A percentile compares a stretch with the other conserved stretches of the same genome.
Conservation (phyloP, 139 green algal species). For the Zygnema cylindricum region DNA sequence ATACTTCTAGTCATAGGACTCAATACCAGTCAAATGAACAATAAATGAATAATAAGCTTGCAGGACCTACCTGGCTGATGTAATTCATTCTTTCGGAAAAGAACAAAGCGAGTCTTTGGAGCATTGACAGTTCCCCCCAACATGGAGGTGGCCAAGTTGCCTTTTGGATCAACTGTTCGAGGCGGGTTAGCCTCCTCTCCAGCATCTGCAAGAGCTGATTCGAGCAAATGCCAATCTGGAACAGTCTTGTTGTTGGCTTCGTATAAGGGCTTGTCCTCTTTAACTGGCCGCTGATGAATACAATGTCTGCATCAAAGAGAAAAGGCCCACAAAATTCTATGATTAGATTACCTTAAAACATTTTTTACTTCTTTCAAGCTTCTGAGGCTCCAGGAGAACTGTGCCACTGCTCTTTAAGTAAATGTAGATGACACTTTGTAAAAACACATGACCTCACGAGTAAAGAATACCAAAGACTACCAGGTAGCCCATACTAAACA, state of each 20-base stretch:
- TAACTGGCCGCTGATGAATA: not conserved
- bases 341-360: too few relatives aligned
- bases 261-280: not conserved
- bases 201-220: not conserved
- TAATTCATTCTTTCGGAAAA: not conserved
- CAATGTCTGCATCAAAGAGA: not conserved
- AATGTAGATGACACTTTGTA: too few relatives aligned
- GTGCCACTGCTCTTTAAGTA: too few relatives aligned
- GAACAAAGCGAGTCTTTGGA: constrained; percentile 4
- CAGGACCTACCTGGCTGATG: not conserved
- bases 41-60: too few relatives aligned
- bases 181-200: not conserved
- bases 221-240: not conserved
- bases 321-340: not conserved
- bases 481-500: too few relatives aligned
- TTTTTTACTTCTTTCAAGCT: too few relatives aligned
- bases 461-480: too few relatives aligned
- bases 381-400: too few relatives aligned
- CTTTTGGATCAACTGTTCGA: not conserved
- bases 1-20: too few relatives aligned
- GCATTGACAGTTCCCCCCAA: not conserved
- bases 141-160: not conserved
- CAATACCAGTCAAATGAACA: too few relatives aligned
- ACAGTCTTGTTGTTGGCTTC: not conserved
- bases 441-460: too few relatives aligned